These are phyloP conservation scores for Cicer chorassanicum DNA, from an alignment of 306 rosid species.

Conservation along the genomic window DNA sequence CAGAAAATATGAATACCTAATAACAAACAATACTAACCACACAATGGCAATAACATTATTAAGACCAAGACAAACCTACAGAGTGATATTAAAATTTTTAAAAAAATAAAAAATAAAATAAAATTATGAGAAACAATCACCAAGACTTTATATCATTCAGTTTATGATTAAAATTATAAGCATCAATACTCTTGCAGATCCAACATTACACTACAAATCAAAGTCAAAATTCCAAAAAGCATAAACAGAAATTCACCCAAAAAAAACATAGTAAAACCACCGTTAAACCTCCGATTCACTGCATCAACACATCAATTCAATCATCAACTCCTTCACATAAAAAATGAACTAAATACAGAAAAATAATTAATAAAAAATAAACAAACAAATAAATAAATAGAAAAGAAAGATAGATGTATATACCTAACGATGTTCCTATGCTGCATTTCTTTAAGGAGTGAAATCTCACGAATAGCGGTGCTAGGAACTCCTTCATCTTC, in stretches of 20 bases:
- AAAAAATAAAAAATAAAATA: background rate
- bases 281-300: background rate
- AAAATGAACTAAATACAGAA: background rate
- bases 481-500: conserved; percentile 95
- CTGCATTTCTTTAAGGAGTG: conserved; percentile 89
- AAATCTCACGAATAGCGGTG: conserved; percentile 91
- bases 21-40: conserved; percentile 1
- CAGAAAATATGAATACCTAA: conserved; percentile 2
- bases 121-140: background rate
- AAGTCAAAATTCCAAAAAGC: conserved; percentile 8
- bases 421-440: conserved; percentile 92
- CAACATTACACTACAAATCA: background rate
- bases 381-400: background rate
- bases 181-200: conserved; percentile 32
- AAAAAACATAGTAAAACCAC: background rate
- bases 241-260: conserved; percentile 29
- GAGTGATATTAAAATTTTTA: background rate
- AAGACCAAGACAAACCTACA: conserved; percentile 9
- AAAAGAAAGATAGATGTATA: background rate
- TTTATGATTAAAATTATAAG: background rate
- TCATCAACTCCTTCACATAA: background rate
- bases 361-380: background rate
- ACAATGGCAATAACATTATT: conserved; percentile 20
- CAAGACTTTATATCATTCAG: background rate
- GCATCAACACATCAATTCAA: conserved; percentile 15